Percentiles rank a stretch among this genome's conserved stretches.
phyloP scores from a whole-genome alignment of 2,329 filamentous ascomycete species.

The Fusarium sp. region DNA sequence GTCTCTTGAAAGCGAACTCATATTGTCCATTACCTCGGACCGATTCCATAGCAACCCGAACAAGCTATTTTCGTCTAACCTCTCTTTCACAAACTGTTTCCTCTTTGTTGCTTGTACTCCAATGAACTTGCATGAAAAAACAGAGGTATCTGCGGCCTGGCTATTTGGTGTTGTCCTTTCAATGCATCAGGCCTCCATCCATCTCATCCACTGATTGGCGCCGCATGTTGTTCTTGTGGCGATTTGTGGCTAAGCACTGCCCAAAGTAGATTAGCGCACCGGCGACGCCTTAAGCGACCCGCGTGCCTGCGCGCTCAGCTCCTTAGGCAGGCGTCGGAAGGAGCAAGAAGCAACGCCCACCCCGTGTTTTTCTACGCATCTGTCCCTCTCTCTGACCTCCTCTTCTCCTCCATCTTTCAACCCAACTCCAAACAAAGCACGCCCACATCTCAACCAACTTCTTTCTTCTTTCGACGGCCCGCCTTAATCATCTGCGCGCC shows the following conservation, averaged over 20 bases:
- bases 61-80: neutral
- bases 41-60: neutral
- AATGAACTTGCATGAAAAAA: slow-evolving; percentile 7
- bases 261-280: slow-evolving; percentile 24
- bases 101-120: neutral
- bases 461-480: slow-evolving; percentile 19
- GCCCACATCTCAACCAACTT: slow-evolving; percentile 34
- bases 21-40: neutral
- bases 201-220: slow-evolving; percentile 24
- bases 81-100: neutral
- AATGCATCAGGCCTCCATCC: slow-evolving; percentile 11
- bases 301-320: slow-evolving; percentile 26
- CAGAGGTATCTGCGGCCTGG: slow-evolving; percentile 4
- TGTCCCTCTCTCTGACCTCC: slow-evolving; percentile 18
- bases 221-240: slow-evolving; percentile 27
- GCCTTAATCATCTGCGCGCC: slow-evolving; percentile 30
- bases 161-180: slow-evolving; percentile 9
- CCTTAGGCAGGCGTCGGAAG: slow-evolving; percentile 31
- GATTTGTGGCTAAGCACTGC: slow-evolving; percentile 27
- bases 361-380: slow-evolving; percentile 41
- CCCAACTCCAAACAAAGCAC: slow-evolving; percentile 28
- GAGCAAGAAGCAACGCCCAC: slow-evolving; percentile 37
- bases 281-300: slow-evolving; percentile 17
- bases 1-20: neutral
- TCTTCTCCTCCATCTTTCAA: slow-evolving; percentile 28